Conservation (phyloP, 345 rosid species). For the Sonneratia caseolaris region DNA sequence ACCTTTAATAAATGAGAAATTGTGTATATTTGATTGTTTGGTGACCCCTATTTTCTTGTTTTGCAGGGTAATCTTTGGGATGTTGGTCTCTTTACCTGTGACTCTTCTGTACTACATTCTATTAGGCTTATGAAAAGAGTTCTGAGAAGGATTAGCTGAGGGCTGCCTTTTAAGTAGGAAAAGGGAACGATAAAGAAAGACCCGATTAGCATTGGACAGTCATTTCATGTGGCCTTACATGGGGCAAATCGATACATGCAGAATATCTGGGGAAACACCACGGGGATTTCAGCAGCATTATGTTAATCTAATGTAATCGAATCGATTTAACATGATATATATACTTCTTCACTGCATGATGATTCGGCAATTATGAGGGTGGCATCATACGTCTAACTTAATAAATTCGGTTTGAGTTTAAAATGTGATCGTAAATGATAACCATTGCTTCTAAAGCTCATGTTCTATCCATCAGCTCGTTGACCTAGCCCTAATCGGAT, state of each 20-base stretch:
- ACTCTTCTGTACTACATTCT: constrained; percentile 61
- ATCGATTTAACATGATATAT: neutral
- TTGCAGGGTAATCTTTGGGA: constrained; percentile 80
- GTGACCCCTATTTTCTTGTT: neutral
- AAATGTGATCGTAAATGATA: too few relatives aligned
- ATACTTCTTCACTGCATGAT: neutral
- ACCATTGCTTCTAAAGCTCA: too few relatives aligned
- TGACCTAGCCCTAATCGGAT: too few relatives aligned
- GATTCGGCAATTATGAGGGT: neutral
- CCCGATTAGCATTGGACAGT: neutral
- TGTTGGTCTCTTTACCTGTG: constrained; percentile 68
- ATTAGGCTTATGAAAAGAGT: constrained; percentile 32
- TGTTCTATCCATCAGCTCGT: too few relatives aligned
- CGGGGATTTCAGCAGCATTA: neutral
- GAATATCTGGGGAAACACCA: neutral
- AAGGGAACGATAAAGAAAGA: neutral
- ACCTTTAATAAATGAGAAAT: neutral
- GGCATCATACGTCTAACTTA: neutral
- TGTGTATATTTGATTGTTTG: neutral
- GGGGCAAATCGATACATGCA: neutral
- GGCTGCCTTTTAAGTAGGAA: neutral
- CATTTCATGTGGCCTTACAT: neutral
- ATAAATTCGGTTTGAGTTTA: neutral
- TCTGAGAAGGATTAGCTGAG: neutral
- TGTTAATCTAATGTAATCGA: neutral